Evolutionary conservation across 2,329 filamentous ascomycete species (phyloP).

Genomic region (Claviceps maximensis): DNA sequence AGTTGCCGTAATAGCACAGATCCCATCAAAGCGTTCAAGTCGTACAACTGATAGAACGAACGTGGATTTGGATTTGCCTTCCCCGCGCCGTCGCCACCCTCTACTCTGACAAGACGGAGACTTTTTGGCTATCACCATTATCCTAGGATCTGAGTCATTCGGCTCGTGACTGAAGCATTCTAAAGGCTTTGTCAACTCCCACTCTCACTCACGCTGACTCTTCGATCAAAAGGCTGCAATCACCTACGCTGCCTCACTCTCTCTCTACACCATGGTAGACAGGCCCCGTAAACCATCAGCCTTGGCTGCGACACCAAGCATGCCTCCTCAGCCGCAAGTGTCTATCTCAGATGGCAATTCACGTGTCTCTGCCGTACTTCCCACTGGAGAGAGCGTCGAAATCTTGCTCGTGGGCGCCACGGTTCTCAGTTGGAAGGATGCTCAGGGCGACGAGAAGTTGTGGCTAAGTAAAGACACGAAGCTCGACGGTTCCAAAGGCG

Average conservation of each 20-base stretch:
- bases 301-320: slow-evolving; percentile 58
- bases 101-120: too few species aligned
- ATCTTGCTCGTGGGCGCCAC: slow-evolving; percentile 87
- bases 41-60: too few species aligned
- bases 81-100: neutral
- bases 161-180: neutral
- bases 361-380: slow-evolving; percentile 65
- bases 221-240: too few species aligned
- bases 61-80: too few species aligned
- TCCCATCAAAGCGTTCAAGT: too few species aligned
- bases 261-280: slow-evolving; percentile 49
- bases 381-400: slow-evolving; percentile 75
- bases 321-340: slow-evolving; percentile 64
- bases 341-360: slow-evolving; percentile 58
- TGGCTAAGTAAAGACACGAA: slow-evolving; percentile 71
- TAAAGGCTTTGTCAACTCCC: neutral
- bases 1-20: too few species aligned
- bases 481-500: slow-evolving; percentile 77
- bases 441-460: slow-evolving; percentile 65
- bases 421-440: slow-evolving; percentile 84
- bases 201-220: neutral
- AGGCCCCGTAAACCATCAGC: slow-evolving; percentile 72
- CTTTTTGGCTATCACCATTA: too few species aligned
- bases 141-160: neutral
- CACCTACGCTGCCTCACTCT: neutral